Evolutionary conservation across 1,139 yeast genomes (phyloP).

Genomic region (Yamadazyma atmosphaerica): DNA sequence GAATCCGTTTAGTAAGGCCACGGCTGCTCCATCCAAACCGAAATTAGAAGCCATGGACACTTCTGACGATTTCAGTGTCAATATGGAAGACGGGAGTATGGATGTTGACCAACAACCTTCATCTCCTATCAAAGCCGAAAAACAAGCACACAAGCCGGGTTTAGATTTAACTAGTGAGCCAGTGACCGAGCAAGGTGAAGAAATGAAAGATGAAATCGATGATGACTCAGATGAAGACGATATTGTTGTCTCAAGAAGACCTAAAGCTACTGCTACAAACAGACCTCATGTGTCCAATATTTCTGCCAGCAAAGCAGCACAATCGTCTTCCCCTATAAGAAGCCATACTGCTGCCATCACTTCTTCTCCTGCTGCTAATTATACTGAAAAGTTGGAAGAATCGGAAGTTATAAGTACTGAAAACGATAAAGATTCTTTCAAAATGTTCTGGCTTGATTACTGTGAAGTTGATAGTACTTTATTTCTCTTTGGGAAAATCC

Average conservation of each 20-base stretch:
- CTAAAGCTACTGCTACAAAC: constrained; percentile 37
- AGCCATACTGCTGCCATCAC: constrained; percentile 12
- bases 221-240: constrained; percentile 59
- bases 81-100: constrained; percentile 3
- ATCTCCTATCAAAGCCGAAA: constrained; percentile 30
- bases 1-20: constrained; percentile 2
- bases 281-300: constrained; percentile 20
- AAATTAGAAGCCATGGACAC: background rate
- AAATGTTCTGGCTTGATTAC: constrained; percentile 90
- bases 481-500: constrained; percentile 80
- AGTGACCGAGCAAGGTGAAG: constrained; percentile 17
- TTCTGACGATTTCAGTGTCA: constrained; percentile 4
- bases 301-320: constrained; percentile 22
- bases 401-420: constrained; percentile 42
- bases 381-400: constrained; percentile 48
- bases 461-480: constrained; percentile 72
- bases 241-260: constrained; percentile 47
- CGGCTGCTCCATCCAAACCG: background rate
- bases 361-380: constrained; percentile 23
- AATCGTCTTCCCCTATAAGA: constrained; percentile 21
- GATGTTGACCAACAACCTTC: constrained; percentile 28
- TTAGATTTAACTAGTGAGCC: constrained; percentile 4
- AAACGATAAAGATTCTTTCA: constrained; percentile 41
- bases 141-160: background rate
- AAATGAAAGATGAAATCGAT: too few relatives aligned